A percentile compares a stretch with the other conserved stretches of the same genome.
Evolutionary conservation across 2,329 filamentous ascomycete species (phyloP).

Genomic region (Penicillium sp.): DNA sequence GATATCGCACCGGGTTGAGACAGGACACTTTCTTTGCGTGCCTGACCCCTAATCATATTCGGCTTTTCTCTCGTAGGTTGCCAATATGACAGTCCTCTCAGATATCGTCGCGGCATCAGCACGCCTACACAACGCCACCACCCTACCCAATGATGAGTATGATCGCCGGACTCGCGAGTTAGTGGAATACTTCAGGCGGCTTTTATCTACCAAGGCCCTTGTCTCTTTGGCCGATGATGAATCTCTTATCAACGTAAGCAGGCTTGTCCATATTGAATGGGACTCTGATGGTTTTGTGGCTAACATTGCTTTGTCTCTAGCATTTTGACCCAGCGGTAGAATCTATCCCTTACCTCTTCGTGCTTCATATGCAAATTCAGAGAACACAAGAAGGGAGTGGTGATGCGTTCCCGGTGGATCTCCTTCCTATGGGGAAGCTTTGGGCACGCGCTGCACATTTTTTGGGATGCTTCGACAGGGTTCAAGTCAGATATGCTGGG

Average conservation of each 20-base stretch:
- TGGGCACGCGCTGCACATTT: conserved; percentile 52
- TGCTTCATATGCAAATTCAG: conserved; percentile 51
- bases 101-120: conserved; percentile 21
- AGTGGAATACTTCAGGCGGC: conserved; percentile 37
- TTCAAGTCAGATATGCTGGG: conserved; percentile 46
- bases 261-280: background rate
- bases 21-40: background rate
- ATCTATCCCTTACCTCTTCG: conserved; percentile 57
- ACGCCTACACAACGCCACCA: conserved; percentile 32
- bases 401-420: conserved; percentile 35
- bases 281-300: background rate
- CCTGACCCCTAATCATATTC: background rate
- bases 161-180: conserved; percentile 44
- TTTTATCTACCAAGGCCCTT: conserved; percentile 33
- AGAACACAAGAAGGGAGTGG: conserved; percentile 35
- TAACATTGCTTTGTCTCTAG: conserved; percentile 7
- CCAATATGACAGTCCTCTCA: conserved; percentile 14
- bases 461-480: conserved; percentile 51
- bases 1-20: background rate
- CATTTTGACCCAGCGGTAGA: conserved; percentile 55
- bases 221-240: conserved; percentile 29
- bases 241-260: conserved; percentile 36
- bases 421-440: conserved; percentile 45
- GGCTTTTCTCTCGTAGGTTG: background rate
- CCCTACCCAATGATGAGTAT: conserved; percentile 41